Evolutionary conservation across 164 flowering plant genomes (phyloP), one percentile per base, ranked within the genome.

Genomic region (Magnolia officinalis): DNA sequence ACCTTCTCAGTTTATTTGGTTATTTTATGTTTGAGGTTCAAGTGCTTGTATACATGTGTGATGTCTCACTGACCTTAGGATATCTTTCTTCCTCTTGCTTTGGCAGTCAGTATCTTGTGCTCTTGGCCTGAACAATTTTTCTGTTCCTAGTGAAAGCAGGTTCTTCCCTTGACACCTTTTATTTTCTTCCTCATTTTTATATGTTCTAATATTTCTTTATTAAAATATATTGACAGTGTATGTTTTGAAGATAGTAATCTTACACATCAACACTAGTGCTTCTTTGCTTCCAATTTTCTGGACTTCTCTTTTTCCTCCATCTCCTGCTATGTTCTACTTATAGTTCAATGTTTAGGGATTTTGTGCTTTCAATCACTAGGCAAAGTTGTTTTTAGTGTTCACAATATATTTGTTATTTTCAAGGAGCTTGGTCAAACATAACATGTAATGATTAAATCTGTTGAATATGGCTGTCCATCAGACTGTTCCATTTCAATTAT

Each of bases 81-180:
- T 55, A 55, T 55, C 18, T 55, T 16, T 55, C 16, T 55, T 55
- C 61, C 10, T 55, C 61, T 55, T 55, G 61, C 26, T 66, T 75
- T 52, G 26, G 88, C 93, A 96, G 99, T 91, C 98, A 67, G 85
- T 87, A 20, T 89, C 97, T 50, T 93, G 96, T 80, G 82, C 86
- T 8, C 85, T 96, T 86, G 97, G 92, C 63, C 77, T 96, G 86
- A 96, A 96, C 84, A 84, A 73, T 80, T 96, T 84, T 82, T 91
- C 94, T 26, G 83, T 85, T 76, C 79, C 93, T 63, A 78, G 52
- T 78, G 98, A 92, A 78, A 78, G 81, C 88, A 94, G 99, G 99
- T 95, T 50, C 51, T 78, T 72, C 74, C 69, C 80, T 75, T 20
- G 74, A 63, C 75, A 20, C 75, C 23, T 50, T 70, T 58, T n/a